Conservation (phyloP, 2,329 filamentous ascomycete genomes). For the Stagonosporopsis chrysanthemi region DNA sequence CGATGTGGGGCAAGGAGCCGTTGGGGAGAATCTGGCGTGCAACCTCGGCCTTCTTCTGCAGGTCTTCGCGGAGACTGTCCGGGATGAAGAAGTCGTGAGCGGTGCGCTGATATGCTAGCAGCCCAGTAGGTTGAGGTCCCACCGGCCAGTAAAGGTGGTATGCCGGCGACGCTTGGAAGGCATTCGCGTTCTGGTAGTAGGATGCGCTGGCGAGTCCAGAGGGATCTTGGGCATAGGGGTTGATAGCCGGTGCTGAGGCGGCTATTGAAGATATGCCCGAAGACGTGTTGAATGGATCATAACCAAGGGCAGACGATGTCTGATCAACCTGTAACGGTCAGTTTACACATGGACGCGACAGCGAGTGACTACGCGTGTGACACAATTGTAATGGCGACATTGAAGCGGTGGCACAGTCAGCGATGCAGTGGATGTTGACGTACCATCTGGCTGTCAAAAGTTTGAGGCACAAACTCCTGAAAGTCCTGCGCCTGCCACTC, state of each 20-base stretch:
- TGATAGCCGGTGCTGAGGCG: constrained; percentile 51
- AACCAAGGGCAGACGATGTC: constrained; percentile 46
- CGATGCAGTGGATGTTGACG: constrained; percentile 32
- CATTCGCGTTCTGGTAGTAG: constrained; percentile 69
- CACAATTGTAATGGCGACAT: not conserved
- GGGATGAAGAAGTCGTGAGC: constrained; percentile 92
- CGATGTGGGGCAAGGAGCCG: constrained; percentile 76
- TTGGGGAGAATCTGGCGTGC: constrained; percentile 84
- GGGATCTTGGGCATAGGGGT: constrained; percentile 79
- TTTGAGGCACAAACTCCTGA: constrained; percentile 63
- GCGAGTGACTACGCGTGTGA: not conserved
- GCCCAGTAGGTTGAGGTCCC: constrained; percentile 80
- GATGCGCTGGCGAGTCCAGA: constrained; percentile 65
- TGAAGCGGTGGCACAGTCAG: not conserved
- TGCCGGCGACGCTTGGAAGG: constrained; percentile 62
- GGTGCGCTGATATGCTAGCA: constrained; percentile 83
- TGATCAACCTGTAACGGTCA: constrained; percentile 41
- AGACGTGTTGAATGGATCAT: constrained; percentile 55
- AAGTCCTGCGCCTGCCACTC: constrained; percentile 60
- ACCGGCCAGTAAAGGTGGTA: constrained; percentile 94
- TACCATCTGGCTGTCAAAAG: constrained; percentile 61
- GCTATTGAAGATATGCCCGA: constrained; percentile 45
- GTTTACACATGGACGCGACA: not conserved
- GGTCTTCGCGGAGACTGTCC: constrained; percentile 83
- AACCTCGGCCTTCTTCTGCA: constrained; percentile 88